Percentiles rank a stretch among this genome's conserved stretches.
Conservation (phyloP, 129 eudicot genomes). For the Solidago caesia region DNA sequence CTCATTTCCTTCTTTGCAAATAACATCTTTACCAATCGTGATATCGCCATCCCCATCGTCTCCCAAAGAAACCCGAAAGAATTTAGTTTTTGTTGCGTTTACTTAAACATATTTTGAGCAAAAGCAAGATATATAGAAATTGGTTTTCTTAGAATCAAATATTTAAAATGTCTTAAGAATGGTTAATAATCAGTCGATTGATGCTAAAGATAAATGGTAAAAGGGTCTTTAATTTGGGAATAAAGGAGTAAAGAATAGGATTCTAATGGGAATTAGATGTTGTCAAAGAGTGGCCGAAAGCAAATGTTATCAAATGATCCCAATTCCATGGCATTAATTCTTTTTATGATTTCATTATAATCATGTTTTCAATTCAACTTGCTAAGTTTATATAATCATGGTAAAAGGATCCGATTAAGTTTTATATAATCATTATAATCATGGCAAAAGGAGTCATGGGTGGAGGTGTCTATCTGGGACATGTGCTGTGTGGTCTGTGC, state of each 20-base stretch:
- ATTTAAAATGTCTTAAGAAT: neutral
- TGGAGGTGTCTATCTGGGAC: no score
- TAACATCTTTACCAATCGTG: constrained; percentile 43
- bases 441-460: no score
- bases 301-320: constrained; percentile 14
- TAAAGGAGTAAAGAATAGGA: constrained; percentile 42
- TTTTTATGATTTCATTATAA: neutral
- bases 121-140: neutral
- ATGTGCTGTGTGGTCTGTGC: no score
- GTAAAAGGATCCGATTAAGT: no score
- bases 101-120: neutral
- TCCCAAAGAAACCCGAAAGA: constrained; percentile 4
- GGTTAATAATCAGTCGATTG: neutral
- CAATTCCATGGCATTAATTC: constrained; percentile 24
- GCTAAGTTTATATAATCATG: neutral
- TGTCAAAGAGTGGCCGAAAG: constrained; percentile 25
- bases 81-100: neutral
- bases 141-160: constrained; percentile 2
- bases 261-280: constrained; percentile 33
- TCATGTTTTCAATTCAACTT: neutral
- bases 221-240: constrained; percentile 24
- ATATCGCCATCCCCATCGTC: constrained; percentile 51
- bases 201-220: constrained; percentile 3
- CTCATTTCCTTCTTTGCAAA: constrained; percentile 79
- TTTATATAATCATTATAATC: no score